Conservation (phyloP, 164 flowering plant genomes). For the Taxillus chinensis region DNA sequence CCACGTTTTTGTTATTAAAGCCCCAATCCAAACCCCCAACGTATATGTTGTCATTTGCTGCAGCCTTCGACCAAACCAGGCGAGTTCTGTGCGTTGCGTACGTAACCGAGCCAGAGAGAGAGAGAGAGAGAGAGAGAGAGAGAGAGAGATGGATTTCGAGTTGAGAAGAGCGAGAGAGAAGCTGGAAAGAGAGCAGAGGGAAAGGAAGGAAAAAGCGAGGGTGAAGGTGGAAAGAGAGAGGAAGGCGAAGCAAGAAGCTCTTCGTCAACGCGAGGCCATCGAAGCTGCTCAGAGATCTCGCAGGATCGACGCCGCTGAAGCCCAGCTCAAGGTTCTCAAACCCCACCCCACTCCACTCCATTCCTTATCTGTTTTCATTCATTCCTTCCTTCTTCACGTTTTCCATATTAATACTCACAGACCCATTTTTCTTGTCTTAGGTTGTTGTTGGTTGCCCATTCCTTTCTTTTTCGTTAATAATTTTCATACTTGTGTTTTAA, state of each 20-base stretch:
- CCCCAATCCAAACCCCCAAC: too few species aligned
- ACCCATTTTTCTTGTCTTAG: too few species aligned
- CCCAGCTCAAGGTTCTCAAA: slow-evolving; percentile 51
- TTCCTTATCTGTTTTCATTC: neutral
- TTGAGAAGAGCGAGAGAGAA: slow-evolving; percentile 86
- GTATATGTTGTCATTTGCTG: too few species aligned
- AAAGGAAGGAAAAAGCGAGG: slow-evolving; percentile 73
- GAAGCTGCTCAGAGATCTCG: slow-evolving; percentile 64
- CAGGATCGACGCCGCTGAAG: slow-evolving; percentile 70
- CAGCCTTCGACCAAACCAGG: too few species aligned
- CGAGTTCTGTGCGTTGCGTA: too few species aligned
- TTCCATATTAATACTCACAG: too few species aligned
- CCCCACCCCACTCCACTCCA: neutral
- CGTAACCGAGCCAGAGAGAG: too few species aligned
- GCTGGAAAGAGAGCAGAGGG: slow-evolving; percentile 81
- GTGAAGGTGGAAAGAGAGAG: slow-evolving; percentile 50
- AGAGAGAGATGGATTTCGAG: slow-evolving; percentile 73
- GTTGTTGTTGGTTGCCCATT: too few species aligned
- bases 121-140: slow-evolving; percentile 6
- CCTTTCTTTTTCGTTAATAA: too few species aligned
- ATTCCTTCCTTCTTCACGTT: too few species aligned
- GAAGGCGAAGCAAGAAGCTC: slow-evolving; percentile 60
- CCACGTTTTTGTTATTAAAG: too few species aligned
- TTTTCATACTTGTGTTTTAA: too few species aligned
- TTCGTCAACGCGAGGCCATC: slow-evolving; percentile 66